A percentile compares a stretch with the other conserved stretches of the same genome.
Evolutionary conservation across 1,284 basidiomycete species (phyloP).

Genomic region (Sphagnurus paluster): DNA sequence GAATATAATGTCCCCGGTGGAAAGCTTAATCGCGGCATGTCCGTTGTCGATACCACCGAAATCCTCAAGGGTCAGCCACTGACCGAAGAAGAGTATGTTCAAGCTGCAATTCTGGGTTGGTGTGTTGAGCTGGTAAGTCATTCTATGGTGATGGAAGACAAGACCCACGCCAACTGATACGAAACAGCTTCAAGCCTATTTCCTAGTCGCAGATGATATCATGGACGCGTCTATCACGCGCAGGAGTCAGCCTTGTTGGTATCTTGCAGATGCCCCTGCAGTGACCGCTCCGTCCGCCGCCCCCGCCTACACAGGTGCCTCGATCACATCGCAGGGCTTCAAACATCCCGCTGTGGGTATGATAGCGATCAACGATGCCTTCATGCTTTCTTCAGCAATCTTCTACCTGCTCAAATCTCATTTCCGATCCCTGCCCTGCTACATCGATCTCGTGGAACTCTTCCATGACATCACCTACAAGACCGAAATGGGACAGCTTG

Average conservation of each 20-base stretch:
- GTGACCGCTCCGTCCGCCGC: conserved; percentile 20
- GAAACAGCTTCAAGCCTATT: conserved; percentile 90
- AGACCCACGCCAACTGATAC: not conserved
- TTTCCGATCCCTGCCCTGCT: conserved; percentile 83
- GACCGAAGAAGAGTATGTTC: conserved; percentile 84
- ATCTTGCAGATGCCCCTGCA: conserved; percentile 42
- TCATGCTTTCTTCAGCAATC: conserved; percentile 96
- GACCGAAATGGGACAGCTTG: conserved; percentile 95
- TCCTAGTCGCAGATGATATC: conserved; percentile 97
- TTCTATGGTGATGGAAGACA: not conserved
- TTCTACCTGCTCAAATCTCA: conserved; percentile 88
- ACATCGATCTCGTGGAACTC: conserved; percentile 87
- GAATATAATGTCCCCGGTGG: conserved; percentile 96
- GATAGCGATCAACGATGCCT: conserved; percentile 96
- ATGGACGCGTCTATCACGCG: conserved; percentile 96
- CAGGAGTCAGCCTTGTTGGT: conserved; percentile 99
- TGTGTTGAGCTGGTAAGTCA: conserved; percentile 85
- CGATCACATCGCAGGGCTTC: conserved; percentile 9
- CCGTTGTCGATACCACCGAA: conserved; percentile 91
- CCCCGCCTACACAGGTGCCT: not conserved
- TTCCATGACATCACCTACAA: conserved; percentile 94
- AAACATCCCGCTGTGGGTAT: conserved; percentile 69
- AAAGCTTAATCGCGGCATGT: conserved; percentile 95
- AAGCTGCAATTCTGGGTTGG: conserved; percentile 93
- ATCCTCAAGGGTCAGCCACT: conserved; percentile 77